Evolutionary conservation across 208 protist species (phyloP), one percentile per base, ranked within the genome.

Genomic region (Leishmania arabica): DNA sequence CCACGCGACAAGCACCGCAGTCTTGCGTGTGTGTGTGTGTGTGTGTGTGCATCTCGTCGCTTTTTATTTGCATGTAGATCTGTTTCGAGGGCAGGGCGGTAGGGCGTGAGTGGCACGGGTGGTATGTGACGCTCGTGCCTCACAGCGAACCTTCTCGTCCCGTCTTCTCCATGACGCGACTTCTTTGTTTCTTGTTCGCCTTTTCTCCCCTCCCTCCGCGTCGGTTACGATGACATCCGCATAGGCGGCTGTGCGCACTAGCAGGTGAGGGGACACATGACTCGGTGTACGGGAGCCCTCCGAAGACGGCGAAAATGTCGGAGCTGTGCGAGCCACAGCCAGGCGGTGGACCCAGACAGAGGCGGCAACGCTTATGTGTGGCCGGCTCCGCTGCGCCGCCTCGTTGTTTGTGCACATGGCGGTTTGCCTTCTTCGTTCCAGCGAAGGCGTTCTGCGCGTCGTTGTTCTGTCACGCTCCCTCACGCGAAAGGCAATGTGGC

Each of bases 1-100:
- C 27, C 56, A 62, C 56, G 24, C 56, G 24, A 62, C 56, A 62
- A 62, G 24, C 2, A n/a, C 24, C 56, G 24, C 56, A 0, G 19
- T 62, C 56, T 31, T 62, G 56, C 31, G 56, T 62, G 42, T 45
- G 42, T 11, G 42, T 0, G 34, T 34, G 34, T 34, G 34, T 34
- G 34, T n/a, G 56, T 62, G 42, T 45, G 42, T 45, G 42, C 4
- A 45, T 45, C 42, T 45, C 42, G 7, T 64, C 70, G 82, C 56
- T 69, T 68, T 78, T 74, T 78, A 64, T 79, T 75, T 78, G 34
- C 51, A 17, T 71, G 17, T 60, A 47, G 13, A 47, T 47, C 73
- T 76, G 21, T 80, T 83, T 37, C 56, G 37, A 45, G 53, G 27
- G 19, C 5, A 15, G 58, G 9, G 58, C 19, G 8, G 27, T 31